Evolutionary conservation across 2,329 filamentous ascomycete genomes (phyloP).

Genomic region (Colletotrichum costaricense): DNA sequence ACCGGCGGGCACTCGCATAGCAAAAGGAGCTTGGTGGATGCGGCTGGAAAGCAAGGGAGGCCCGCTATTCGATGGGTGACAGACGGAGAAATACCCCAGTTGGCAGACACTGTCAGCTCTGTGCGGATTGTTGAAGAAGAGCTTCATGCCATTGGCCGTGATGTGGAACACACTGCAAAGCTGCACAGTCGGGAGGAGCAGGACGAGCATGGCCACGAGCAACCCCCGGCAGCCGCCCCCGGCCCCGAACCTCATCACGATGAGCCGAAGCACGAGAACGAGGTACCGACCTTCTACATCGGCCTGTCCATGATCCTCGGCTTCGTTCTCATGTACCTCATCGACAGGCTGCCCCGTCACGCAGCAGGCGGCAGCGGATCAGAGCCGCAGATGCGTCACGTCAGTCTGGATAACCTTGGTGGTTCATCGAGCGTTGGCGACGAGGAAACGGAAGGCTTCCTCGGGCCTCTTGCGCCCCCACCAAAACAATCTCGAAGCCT

Average conservation of each 20-base stretch:
- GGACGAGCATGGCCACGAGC: slow-evolving; percentile 39
- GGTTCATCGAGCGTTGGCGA: slow-evolving; percentile 60
- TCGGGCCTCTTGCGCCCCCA: slow-evolving; percentile 67
- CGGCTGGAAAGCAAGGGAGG: not conserved
- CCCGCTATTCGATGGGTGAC: slow-evolving; percentile 17
- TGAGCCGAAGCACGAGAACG: slow-evolving; percentile 47
- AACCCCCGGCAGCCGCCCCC: slow-evolving; percentile 44
- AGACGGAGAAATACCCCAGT: slow-evolving; percentile 5
- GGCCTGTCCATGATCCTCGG: slow-evolving; percentile 88
- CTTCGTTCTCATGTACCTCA: slow-evolving; percentile 96
- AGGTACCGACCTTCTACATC: slow-evolving; percentile 79
- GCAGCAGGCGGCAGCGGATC: slow-evolving; percentile 73
- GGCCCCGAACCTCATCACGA: slow-evolving; percentile 41
- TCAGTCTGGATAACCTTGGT: slow-evolving; percentile 86
- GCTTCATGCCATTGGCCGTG: not conserved
- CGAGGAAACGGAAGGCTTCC: slow-evolving; percentile 67
- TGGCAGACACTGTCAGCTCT: slow-evolving; percentile 1
- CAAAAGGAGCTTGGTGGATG: slow-evolving; percentile 19
- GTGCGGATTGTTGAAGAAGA: slow-evolving; percentile 1
- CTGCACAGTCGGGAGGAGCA: slow-evolving; percentile 21
- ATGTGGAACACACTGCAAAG: not conserved
- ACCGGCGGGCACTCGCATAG: slow-evolving; percentile 47
- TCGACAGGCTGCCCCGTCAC: slow-evolving; percentile 86
- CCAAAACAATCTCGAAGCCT: slow-evolving; percentile 72
- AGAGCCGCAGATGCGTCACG: slow-evolving; percentile 79